Percentiles rank a stretch among this genome's conserved stretches.
Evolutionary conservation across 2,329 filamentous ascomycete genomes (phyloP).

Genomic region (Sporothrix euskadiensis): DNA sequence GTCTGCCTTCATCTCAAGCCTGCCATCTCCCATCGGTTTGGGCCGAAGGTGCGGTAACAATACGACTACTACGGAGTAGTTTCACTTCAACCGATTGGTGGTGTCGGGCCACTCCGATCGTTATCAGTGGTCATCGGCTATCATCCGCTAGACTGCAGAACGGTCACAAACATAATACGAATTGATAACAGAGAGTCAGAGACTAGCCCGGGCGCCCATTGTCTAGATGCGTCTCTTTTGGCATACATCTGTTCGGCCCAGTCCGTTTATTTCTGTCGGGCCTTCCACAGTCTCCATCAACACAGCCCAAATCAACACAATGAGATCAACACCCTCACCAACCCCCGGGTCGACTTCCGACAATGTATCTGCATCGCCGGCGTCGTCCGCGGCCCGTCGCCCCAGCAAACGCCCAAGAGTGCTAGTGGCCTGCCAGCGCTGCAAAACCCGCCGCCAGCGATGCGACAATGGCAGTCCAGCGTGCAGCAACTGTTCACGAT

Average conservation of each 20-base stretch:
- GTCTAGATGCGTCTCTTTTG: not conserved
- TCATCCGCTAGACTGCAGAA: not conserved
- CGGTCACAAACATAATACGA: not conserved
- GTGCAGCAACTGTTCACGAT: conserved; percentile 26
- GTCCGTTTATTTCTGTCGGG: not conserved
- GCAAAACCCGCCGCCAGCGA: conserved; percentile 27
- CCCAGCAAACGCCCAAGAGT: conserved; percentile 25
- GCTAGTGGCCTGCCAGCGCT: conserved; percentile 27
- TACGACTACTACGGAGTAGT: no score
- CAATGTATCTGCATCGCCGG: not conserved
- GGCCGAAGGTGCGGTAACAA: not conserved
- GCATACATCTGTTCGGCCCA: not conserved
- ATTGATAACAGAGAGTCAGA: not conserved
- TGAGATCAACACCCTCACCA: not conserved
- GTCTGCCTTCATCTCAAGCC: not conserved
- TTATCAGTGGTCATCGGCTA: not conserved
- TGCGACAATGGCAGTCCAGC: conserved; percentile 28
- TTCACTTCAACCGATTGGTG: no score
- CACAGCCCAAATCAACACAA: not conserved
- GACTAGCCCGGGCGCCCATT: not conserved
- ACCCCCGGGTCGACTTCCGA: not conserved
- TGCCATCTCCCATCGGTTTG: not conserved
- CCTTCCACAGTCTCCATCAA: not conserved
- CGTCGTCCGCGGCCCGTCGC: not conserved
- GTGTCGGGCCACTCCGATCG: not conserved